phyloP scores from a whole-genome alignment of 2,329 filamentous ascomycete genomes.

The Colletotrichum liaoningense region DNA sequence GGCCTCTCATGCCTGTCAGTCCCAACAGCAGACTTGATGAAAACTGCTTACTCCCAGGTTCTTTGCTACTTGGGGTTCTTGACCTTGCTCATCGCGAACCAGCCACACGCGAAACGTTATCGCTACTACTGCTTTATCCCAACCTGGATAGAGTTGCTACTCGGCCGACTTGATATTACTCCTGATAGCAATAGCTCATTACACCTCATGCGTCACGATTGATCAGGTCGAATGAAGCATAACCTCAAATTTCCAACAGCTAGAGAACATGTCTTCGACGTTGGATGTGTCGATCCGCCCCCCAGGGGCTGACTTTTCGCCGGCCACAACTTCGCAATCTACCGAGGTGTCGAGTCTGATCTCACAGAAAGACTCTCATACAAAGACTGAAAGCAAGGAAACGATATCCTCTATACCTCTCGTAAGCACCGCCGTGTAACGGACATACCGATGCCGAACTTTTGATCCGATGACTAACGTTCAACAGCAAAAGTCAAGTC shows the following conservation, averaged over 20 bases:
- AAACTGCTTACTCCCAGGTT: no score
- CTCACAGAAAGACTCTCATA: not conserved
- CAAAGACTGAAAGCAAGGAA: not conserved
- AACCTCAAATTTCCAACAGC: not conserved
- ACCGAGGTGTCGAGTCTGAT: not conserved
- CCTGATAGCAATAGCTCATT: no score
- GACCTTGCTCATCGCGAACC: no score
- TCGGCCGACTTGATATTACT: no score
- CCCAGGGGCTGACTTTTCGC: not conserved
- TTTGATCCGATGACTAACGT: not conserved
- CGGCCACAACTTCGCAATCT: not conserved
- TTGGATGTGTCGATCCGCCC: not conserved
- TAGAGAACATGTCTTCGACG: not conserved
- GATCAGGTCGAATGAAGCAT: no score
- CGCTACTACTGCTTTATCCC: no score
- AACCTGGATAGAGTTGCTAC: no score
- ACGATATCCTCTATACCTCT: not conserved
- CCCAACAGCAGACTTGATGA: no score
- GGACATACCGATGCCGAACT: not conserved
- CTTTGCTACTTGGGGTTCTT: no score
- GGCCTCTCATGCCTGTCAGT: no score
- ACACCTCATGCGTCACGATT: no score
- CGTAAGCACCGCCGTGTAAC: not conserved
- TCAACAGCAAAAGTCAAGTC: not conserved
- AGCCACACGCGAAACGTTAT: no score